These are phyloP conservation scores for Stagonosporopsis cucurbitacearum DNA, from an alignment of 2,329 filamentous ascomycete species.

Conservation along the genomic window DNA sequence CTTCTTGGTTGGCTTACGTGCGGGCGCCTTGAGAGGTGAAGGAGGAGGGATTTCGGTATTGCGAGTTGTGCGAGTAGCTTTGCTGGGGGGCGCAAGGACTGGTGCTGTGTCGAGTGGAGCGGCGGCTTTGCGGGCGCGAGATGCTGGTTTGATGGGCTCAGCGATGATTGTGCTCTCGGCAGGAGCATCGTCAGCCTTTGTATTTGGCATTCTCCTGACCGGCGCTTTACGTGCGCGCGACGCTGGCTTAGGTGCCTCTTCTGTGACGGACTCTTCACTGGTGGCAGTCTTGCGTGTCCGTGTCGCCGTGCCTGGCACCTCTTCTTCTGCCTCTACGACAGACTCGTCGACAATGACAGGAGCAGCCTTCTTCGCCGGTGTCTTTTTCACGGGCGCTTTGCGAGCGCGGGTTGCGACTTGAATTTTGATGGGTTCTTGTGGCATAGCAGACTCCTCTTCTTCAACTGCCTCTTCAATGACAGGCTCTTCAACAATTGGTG, in stretches of 20 bases:
- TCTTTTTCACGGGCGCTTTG: slow-evolving; percentile 31
- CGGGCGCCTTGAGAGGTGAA: slow-evolving; percentile 36
- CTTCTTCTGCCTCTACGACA: slow-evolving; percentile 14
- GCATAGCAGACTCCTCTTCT: slow-evolving; percentile 22
- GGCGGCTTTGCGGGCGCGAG: slow-evolving; percentile 30
- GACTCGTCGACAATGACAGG: slow-evolving; percentile 21
- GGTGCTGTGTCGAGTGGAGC: slow-evolving; percentile 16
- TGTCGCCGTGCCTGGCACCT: slow-evolving; percentile 18
- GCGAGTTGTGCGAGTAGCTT: slow-evolving; percentile 32
- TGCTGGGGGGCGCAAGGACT: slow-evolving; percentile 17
- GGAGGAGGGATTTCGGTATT: slow-evolving; percentile 23
- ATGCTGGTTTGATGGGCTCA: slow-evolving; percentile 27
- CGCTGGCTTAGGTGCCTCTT: slow-evolving; percentile 25
- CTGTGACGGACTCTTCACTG: slow-evolving; percentile 16
- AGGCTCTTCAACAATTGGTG: slow-evolving; percentile 22
- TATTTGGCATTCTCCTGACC: slow-evolving; percentile 22
- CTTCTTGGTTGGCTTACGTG: slow-evolving; percentile 36
- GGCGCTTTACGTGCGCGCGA: slow-evolving; percentile 30
- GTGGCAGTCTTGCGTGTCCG: slow-evolving; percentile 21
- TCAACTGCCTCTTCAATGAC: slow-evolving; percentile 13
- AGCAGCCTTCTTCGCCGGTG: slow-evolving; percentile 24
- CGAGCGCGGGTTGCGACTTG: slow-evolving; percentile 37
- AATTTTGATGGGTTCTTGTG: slow-evolving; percentile 25
- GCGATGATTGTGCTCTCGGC: slow-evolving; percentile 15
- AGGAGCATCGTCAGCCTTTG: slow-evolving; percentile 19